Base-by-base conservation (phyloP, 176 grass and related monocot genomes). In the Aegilops umbellulata region DNA sequence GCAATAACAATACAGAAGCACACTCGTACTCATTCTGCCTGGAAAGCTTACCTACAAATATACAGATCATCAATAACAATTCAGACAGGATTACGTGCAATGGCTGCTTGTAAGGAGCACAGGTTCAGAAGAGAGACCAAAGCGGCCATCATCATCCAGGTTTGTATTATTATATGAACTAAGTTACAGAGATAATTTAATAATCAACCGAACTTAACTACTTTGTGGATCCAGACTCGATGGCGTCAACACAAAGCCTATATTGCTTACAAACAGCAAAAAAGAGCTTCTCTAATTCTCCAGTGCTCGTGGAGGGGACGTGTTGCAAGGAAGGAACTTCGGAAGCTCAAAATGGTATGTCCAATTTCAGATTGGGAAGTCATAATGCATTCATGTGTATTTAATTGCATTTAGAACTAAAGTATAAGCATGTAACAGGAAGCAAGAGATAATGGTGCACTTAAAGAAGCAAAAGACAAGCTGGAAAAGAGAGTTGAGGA, bases 391-490 rank as follows among this genome's bases (percentile, higher is more conserved):
- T 84, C 29, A 65, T 60, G 75, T 73, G 79, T 74, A 53, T 83
- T 35, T 87, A 39, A 61, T 57, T 75, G 27, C n/a, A 83, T 34
- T 66, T 1, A 85, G 61, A 88, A 57, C 70, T 80, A 81, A 77
- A 60, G 32, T 16, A 85, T 83, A 69, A 84, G 62, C 38, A 49
- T 89, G 30, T 80, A 88, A 82, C 84, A 98, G 95, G 95, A 87
- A 90, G 95, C 95, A 83, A 94, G 91, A 90, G 95, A 98, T 69
- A 95, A 88, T 3, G 95, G 95, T 34, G 95, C 95, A 79, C 88
- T 98, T 10, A 93, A 93, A 93, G 95, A 95, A 89, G 91, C 91
- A 23, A 98, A 98, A 87, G 93, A 98, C 80, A 98, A 98, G 47
- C 88, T 98, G 25, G 95, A 98, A 88, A 98, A 98, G 80, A 90